Base-by-base conservation (phyloP, 257 asterid genomes). In the Anisodus acutangulus region DNA sequence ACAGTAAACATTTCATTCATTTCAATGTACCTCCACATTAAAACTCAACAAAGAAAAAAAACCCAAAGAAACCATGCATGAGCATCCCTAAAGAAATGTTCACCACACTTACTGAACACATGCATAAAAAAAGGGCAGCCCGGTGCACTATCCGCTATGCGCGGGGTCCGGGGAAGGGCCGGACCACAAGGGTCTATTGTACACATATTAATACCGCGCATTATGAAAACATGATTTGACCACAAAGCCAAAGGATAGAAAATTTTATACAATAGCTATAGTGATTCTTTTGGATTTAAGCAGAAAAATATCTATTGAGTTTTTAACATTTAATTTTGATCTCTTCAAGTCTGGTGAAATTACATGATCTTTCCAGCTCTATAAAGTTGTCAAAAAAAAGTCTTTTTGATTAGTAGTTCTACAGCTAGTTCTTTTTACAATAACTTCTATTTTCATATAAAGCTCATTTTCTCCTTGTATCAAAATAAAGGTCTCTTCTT, bases 381-480 rank as follows among this genome's bases (percentile, higher is more conserved):
- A 26, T 22, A 26, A 74, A 49, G 15, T 74, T 22, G 37, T 74
- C 19, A 49, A 49, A 45, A 71, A 22, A 22, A 22, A 22, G 19
- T 1, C n/a, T 47, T 19, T 72, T 47, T 3, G 5, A 72, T 72
- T 11, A 47, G 54, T 72, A 72, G 80, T 19, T 19, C n/a, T 72
- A 45, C 80, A 72, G 41, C 59, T 72, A 47, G 58, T 15, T 72
- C 41, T 45, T 72, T 47, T 19, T 72, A 9, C 80, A 71, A 19
- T 49, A n/a, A 71, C 80, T 5, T 72, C 80, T 19, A 47, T 26
- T 19, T 19, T 51, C 80, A 47, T 19, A 72, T 5, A 72, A 10
- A 10, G 55, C 80, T 72, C 59, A 19, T 72, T 47, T 11, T 72
- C 79, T 71, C 41, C 58, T 72, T 47, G 74, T 69, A 69, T 45